Conservation (phyloP, 805 yeast species). For the Kuraishia borneana region DNA sequence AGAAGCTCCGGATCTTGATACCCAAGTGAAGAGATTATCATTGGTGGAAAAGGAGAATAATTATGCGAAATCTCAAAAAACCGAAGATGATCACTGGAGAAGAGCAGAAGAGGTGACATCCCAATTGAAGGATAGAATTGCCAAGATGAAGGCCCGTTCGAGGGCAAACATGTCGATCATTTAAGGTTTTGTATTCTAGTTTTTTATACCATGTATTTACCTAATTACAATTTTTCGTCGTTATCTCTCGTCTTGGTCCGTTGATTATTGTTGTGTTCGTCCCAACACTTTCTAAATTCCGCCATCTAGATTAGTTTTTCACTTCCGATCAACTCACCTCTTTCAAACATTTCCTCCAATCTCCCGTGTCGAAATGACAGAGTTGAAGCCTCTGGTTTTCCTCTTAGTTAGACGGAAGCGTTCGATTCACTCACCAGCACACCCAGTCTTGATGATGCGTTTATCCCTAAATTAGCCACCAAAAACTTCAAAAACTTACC, state of each 20-base stretch:
- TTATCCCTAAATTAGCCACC: slow-evolving; percentile 37
- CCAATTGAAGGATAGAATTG: slow-evolving; percentile 77
- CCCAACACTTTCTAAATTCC: slow-evolving; percentile 32
- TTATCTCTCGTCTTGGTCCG: slow-evolving; percentile 26
- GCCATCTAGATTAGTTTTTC: slow-evolving; percentile 21
- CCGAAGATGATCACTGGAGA: slow-evolving; percentile 66
- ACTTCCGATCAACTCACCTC: slow-evolving; percentile 34
- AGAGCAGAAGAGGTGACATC: slow-evolving; percentile 85
- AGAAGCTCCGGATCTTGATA: slow-evolving; percentile 13
- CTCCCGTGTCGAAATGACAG: slow-evolving; percentile 74
- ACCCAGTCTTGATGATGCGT: slow-evolving; percentile 66
- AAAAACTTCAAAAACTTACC: slow-evolving; percentile 27
- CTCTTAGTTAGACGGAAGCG: slow-evolving; percentile 17
- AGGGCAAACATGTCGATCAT: slow-evolving; percentile 5
- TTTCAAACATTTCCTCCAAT: slow-evolving; percentile 63
- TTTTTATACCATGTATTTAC: not conserved
- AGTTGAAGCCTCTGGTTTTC: slow-evolving; percentile 62
- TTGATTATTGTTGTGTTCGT: slow-evolving; percentile 21
- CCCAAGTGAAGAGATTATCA: slow-evolving; percentile 21
- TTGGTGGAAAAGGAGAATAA: slow-evolving; percentile 15
- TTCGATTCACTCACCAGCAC: slow-evolving; percentile 42
- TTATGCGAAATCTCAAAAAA: slow-evolving; percentile 22
- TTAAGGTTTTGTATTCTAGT: not conserved
- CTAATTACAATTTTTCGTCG: slow-evolving; percentile 5
- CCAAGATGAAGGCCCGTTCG: slow-evolving; percentile 68